Evolutionary conservation across 148 eudicot species (phyloP).

Genomic region (Persicaria tinctoria): DNA sequence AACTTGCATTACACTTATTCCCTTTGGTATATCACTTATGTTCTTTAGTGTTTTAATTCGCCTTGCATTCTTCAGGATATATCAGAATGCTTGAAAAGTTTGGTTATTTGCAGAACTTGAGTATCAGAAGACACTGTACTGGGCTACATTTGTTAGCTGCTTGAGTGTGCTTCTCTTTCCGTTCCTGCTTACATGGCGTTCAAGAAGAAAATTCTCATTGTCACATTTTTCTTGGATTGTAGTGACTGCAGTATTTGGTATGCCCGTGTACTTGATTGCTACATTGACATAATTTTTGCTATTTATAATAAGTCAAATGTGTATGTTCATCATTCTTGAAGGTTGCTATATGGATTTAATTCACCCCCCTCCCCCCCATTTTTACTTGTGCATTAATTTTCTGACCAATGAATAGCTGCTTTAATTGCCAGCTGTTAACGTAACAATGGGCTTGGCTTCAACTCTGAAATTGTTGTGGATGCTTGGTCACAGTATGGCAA

Average conservation of each 20-base stretch:
- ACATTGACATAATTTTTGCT: constrained; percentile 18
- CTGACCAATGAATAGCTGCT: neutral
- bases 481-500: constrained; percentile 56
- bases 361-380: neutral
- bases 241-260: constrained; percentile 26
- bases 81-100: constrained; percentile 10
- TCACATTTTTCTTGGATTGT: constrained; percentile 15
- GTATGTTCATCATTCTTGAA: neutral
- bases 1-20: neutral
- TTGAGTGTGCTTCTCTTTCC: constrained; percentile 53
- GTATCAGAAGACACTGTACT: constrained; percentile 49
- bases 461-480: constrained; percentile 45
- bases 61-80: neutral
- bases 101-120: constrained; percentile 43
- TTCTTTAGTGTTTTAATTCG: neutral
- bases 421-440: neutral
- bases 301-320: constrained; percentile 12
- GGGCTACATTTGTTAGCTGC: constrained; percentile 58
- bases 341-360: too few species aligned
- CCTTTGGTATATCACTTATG: neutral
- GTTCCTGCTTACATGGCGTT: constrained; percentile 21
- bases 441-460: constrained; percentile 29
- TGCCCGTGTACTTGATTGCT: constrained; percentile 27
- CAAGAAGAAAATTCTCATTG: constrained; percentile 16
- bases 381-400: neutral